Conservation (phyloP, 2,329 filamentous ascomycete species). For the Alternaria alternata region DNA sequence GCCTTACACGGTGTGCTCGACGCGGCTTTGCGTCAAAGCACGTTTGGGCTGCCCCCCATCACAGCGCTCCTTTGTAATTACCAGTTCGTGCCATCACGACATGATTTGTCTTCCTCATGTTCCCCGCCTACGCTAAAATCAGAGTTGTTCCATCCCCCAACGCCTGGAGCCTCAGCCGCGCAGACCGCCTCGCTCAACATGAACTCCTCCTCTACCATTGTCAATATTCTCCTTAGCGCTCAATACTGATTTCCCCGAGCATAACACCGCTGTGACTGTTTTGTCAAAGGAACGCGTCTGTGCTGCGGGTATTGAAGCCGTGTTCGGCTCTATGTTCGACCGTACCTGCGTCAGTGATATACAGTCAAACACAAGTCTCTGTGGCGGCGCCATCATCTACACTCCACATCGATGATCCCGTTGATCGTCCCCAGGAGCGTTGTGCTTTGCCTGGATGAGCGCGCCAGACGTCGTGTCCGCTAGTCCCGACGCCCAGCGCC, state of each 20-base stretch:
- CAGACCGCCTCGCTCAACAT: constrained; percentile 16
- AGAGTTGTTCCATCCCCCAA: constrained; percentile 4
- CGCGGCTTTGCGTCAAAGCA: constrained; percentile 40
- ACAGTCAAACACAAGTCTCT: constrained; percentile 30
- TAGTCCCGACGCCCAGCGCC: constrained; percentile 44
- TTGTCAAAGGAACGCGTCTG: constrained; percentile 12
- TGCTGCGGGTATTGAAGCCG: constrained; percentile 5
- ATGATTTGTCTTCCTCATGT: constrained; percentile 18
- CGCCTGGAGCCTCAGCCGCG: constrained; percentile 14
- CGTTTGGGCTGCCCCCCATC: constrained; percentile 36
- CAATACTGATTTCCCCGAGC: constrained; percentile 12
- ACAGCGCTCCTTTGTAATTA: constrained; percentile 1
- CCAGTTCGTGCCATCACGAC: constrained; percentile 10
- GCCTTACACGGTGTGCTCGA: constrained; percentile 31
- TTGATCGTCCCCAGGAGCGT: constrained; percentile 38
- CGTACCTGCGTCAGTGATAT: constrained; percentile 44
- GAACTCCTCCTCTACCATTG: constrained; percentile 16
- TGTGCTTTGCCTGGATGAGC: constrained; percentile 38
- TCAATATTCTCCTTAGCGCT: constrained; percentile 18
- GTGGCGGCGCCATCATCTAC: constrained; percentile 42
- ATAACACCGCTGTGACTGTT: constrained; percentile 20
- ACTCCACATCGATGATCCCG: constrained; percentile 36
- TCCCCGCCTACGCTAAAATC: constrained; percentile 20
- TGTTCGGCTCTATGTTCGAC: constrained; percentile 15
- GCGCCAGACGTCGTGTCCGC: constrained; percentile 41